phyloP scores from a whole-genome alignment of 2,329 filamentous ascomycete species.

The Nigrograna mackinnonii region DNA sequence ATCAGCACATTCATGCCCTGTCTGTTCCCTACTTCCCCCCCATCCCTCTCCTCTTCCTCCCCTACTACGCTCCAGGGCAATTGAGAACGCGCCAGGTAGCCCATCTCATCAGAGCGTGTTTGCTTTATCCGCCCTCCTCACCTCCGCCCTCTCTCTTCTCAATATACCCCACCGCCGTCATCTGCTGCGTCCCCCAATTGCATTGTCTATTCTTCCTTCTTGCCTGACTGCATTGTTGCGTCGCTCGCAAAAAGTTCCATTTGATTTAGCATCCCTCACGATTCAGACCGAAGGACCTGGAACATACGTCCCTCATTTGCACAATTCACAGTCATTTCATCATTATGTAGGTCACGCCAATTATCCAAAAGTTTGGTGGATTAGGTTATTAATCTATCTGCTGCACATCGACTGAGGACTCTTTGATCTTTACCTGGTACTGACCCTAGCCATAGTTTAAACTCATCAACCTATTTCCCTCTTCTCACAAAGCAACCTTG shows the following conservation, averaged over 20 bases:
- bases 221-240: no score
- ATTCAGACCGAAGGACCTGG: no score
- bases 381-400: slow-evolving; percentile 8
- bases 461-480: background rate
- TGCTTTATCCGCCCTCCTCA: slow-evolving; percentile 10
- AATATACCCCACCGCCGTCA: background rate
- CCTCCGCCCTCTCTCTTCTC: slow-evolving; percentile 1
- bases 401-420: slow-evolving; percentile 2
- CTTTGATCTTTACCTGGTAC: slow-evolving; percentile 8
- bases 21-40: slow-evolving; percentile 8
- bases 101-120: slow-evolving; percentile 14
- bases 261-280: no score
- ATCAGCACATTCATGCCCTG: slow-evolving; percentile 37
- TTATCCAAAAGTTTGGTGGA: no score
- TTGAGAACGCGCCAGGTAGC: slow-evolving; percentile 25
- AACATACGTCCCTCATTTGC: no score
- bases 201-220: no score
- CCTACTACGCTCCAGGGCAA: slow-evolving; percentile 27
- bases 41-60: slow-evolving; percentile 23
- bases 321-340: no score
- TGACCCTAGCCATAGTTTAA: slow-evolving; percentile 8
- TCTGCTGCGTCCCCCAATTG: no score
- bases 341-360: no score
- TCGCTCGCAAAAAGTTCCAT: no score
- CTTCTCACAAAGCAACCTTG: slow-evolving; percentile 6